Base-by-base conservation (phyloP, 352 stramenopile genomes). In the Thraustochytrium sp. region DNA sequence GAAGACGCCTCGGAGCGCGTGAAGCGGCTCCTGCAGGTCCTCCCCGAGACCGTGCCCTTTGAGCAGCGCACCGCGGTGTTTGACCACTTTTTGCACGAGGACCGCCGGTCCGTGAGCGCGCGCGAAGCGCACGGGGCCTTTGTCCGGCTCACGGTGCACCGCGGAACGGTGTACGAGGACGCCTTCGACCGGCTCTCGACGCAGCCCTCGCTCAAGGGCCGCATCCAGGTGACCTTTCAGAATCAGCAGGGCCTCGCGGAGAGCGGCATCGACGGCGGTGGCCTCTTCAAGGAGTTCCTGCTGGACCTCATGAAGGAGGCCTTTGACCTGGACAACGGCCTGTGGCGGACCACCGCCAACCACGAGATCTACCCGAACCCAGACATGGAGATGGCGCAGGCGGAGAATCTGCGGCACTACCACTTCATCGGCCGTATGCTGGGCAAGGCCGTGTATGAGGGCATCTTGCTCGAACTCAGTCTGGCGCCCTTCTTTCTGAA, bases 281-380 rank as follows among this genome's bases (percentile, higher is more conserved):
- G 96, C 0, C 87, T 99, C 0, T 98, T 98, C 85, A 99, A 99
- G 89, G 96, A 98, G 84, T 98, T 98, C 84, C 97, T 93, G 91
- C 90, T 94, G n/a, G 93, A 91, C 37, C 86, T 98, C 3, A 98
- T 98, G 87, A 89, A 97, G 86, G 31, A 80, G 38, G 68, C 68
- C 18, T 80, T 80, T 72, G 31, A 46, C 68, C 68, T 36, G 9
- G 89, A 93, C 21, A 94, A 94, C 48, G 85, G 95, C 42, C 98
- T 99, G 85, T 74, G 91, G 38, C 88, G 87, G 11, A 96, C 91
- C 2, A 84, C 89, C 26, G 89, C 91, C 38, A 88, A 91, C 40
- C 94, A 93, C 0, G 87, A 88, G 26, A 89, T 92, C 37, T 80
- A 80, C 34, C 68, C 68, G 5, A 80, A 80, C 16, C 68, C 68